These are phyloP conservation scores for Mortierella sp. DNA, from an alignment of 371 early-diverging fungal species.

Conservation along the genomic window DNA sequence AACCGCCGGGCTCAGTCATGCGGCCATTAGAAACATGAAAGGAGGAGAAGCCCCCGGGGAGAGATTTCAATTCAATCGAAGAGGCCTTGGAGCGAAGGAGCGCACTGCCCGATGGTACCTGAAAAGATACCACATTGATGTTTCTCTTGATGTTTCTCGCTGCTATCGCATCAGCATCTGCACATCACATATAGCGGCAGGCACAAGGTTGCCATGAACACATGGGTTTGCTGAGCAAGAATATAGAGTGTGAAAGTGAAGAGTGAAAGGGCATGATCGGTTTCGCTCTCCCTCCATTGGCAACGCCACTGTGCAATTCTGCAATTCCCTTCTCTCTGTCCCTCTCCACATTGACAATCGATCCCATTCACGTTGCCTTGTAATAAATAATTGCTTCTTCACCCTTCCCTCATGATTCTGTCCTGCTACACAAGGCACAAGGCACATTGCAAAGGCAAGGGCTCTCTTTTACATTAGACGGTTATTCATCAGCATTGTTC, in stretches of 20 bases:
- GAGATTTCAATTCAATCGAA: not conserved
- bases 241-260: too few relatives aligned
- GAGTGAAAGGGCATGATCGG: too few relatives aligned
- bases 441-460: not conserved
- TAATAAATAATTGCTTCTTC: not conserved
- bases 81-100: not conserved
- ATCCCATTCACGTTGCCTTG: not conserved
- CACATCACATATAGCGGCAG: too few relatives aligned
- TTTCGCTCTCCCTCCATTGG: too few relatives aligned
- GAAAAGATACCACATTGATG: not conserved
- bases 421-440: not conserved
- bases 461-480: not conserved
- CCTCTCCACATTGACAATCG: not conserved
- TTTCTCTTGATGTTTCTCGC: not conserved
- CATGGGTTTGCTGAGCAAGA: too few relatives aligned
- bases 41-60: not conserved
- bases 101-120: not conserved
- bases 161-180: too few relatives aligned
- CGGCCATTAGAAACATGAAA: not conserved
- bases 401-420: constrained; percentile 9
- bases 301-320: too few relatives aligned
- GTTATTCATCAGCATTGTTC: constrained; percentile 4
- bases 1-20: not conserved
- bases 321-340: too few relatives aligned
- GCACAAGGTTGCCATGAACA: too few relatives aligned